These are phyloP conservation scores for Diutina mesorugosa DNA, from an alignment of 1,139 yeast genomes.

Conservation along the genomic window DNA sequence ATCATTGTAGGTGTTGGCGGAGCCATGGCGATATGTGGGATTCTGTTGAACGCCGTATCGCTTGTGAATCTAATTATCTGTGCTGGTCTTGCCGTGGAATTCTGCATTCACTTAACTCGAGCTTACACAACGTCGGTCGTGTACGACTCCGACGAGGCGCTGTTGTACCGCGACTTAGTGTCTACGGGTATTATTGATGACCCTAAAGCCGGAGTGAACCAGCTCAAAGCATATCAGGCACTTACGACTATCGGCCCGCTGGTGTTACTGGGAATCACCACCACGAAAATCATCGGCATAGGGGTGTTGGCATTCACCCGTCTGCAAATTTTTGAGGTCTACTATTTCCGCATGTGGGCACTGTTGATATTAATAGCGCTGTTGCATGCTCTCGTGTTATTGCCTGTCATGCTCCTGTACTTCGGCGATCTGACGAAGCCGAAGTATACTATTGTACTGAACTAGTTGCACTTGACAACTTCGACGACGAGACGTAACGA, in stretches of 20 bases:
- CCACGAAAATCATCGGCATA: conserved; percentile 84
- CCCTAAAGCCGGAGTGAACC: neutral
- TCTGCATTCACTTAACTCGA: conserved; percentile 76
- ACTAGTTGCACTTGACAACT: neutral
- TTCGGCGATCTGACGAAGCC: conserved; percentile 1
- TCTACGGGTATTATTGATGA: conserved; percentile 5
- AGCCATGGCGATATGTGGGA: conserved; percentile 59
- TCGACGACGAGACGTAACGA: neutral
- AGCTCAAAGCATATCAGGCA: conserved; percentile 28
- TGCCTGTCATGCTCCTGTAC: conserved; percentile 50
- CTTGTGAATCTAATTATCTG: conserved; percentile 83
- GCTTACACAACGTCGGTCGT: conserved; percentile 39
- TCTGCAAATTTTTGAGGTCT: conserved; percentile 79
- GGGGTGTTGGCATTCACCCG: conserved; percentile 74
- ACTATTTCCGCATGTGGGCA: conserved; percentile 95
- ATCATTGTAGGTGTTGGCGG: conserved; percentile 70
- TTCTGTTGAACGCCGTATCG: conserved; percentile 79
- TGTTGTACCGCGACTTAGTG: conserved; percentile 2
- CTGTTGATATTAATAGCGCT: conserved; percentile 66
- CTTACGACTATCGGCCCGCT: conserved; percentile 73
- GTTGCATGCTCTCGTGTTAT: conserved; percentile 59
- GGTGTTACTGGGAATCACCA: conserved; percentile 78
- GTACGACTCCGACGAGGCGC: conserved; percentile 10
- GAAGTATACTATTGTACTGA: neutral
- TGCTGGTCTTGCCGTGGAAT: conserved; percentile 87